Conservation (phyloP, 352 stramenopile genomes). For the Pythium dissotocum region DNA sequence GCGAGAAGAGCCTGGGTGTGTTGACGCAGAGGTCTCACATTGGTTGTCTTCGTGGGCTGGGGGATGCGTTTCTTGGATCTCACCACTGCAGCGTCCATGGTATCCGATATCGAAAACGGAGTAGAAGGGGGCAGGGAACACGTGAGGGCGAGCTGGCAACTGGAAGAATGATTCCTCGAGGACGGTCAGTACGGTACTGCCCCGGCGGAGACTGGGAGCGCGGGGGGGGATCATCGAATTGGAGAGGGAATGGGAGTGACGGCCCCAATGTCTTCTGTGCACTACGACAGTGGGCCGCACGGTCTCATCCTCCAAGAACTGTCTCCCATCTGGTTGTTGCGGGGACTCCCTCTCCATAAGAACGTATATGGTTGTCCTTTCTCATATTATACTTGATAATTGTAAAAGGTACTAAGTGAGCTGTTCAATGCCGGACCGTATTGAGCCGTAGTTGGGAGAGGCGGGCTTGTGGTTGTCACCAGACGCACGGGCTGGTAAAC, state of each 20-base stretch:
- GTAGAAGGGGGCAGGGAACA: neutral
- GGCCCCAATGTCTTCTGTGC: neutral
- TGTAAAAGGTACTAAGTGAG: neutral
- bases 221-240: neutral
- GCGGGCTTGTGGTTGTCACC: neutral
- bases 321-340: neutral
- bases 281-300: neutral
- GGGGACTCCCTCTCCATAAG: neutral
- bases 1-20: constrained; percentile 4
- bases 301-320: neutral
- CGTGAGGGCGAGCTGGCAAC: neutral
- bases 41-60: constrained; percentile 8
- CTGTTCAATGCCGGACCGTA: neutral
- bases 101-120: too few relatives aligned
- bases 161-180: constrained; percentile 1
- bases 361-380: neutral
- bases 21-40: constrained; percentile 18
- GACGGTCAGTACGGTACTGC: neutral
- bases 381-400: neutral
- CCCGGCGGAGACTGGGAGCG: neutral
- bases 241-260: neutral
- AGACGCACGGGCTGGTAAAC: neutral
- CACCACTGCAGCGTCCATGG: neutral
- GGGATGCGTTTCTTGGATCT: neutral
- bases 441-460: neutral